Percentiles rank a stretch among this genome's conserved stretches.
These are phyloP conservation scores for Teratosphaeria gauchensis DNA, from an alignment of 2,329 filamentous ascomycete genomes.

Conservation along the genomic window DNA sequence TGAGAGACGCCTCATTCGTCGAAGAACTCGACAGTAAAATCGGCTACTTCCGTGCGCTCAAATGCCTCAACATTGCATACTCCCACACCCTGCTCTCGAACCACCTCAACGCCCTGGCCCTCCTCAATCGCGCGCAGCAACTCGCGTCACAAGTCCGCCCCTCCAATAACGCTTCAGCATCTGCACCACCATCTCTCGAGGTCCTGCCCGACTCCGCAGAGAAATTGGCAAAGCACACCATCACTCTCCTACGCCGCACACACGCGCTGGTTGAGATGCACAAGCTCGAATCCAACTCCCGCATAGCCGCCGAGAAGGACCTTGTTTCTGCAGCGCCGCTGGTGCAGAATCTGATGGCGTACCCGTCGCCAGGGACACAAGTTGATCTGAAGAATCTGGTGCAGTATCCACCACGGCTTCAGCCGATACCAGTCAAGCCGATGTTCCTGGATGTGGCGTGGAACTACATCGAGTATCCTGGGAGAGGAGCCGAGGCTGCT, in stretches of 20 bases:
- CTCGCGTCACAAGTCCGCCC: conserved; percentile 20
- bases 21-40: conserved; percentile 68
- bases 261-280: conserved; percentile 79
- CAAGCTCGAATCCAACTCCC: conserved; percentile 46
- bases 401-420: conserved; percentile 73
- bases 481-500: conserved; percentile 33
- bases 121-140: conserved; percentile 63
- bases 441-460: conserved; percentile 93
- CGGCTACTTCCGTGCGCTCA: conserved; percentile 79
- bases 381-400: conserved; percentile 75
- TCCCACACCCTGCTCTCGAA: conserved; percentile 69
- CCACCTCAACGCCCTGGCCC: conserved; percentile 70
- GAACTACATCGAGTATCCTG: conserved; percentile 94
- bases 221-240: conserved; percentile 53
- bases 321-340: conserved; percentile 48
- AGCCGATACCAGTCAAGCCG: conserved; percentile 82
- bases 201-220: conserved; percentile 51
- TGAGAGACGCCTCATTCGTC: conserved; percentile 68
- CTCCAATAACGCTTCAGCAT: conserved; percentile 21
- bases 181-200: conserved; percentile 53
- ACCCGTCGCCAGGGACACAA: conserved; percentile 50
- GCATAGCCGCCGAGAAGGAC: conserved; percentile 37
- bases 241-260: conserved; percentile 65
- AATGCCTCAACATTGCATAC: conserved; percentile 76
- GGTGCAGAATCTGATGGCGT: conserved; percentile 65